Evolutionary conservation across 345 rosid species (phyloP).

Genomic region (Streptanthus diversifolius): DNA sequence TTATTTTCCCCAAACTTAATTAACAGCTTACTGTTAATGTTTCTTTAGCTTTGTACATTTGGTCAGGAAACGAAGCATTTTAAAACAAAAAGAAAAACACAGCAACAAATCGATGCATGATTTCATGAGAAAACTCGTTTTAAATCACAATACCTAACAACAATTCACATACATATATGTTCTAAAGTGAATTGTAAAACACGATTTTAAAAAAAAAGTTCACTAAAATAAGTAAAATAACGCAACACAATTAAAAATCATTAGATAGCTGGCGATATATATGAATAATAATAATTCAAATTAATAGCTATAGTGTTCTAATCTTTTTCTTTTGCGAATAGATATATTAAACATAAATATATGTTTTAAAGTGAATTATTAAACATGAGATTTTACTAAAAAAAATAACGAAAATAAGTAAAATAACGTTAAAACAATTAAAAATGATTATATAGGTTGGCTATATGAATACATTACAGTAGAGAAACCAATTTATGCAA

Average conservation of each 20-base stretch:
- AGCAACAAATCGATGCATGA: neutral
- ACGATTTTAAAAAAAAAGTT: no score
- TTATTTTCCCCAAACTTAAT: neutral
- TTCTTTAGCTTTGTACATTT: neutral
- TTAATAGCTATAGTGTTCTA: neutral
- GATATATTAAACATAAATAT: neutral
- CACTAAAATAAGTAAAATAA: no score
- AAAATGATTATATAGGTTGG: neutral
- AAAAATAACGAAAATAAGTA: neutral
- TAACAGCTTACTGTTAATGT: neutral
- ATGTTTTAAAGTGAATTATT: neutral
- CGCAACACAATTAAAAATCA: no score
- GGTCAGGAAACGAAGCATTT: neutral
- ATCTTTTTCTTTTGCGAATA: neutral
- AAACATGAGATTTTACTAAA: neutral
- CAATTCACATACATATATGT: neutral
- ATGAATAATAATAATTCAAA: no score
- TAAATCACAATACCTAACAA: neutral
- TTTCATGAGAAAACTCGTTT: neutral
- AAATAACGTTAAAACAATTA: neutral
- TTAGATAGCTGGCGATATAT: no score
- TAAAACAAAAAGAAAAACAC: neutral
- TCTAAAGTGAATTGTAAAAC: no score
- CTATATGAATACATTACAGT: neutral
- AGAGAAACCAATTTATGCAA: neutral